phyloP scores from a whole-genome alignment of 1,139 yeast genomes.

The Saccharomycopsis hybrid region DNA sequence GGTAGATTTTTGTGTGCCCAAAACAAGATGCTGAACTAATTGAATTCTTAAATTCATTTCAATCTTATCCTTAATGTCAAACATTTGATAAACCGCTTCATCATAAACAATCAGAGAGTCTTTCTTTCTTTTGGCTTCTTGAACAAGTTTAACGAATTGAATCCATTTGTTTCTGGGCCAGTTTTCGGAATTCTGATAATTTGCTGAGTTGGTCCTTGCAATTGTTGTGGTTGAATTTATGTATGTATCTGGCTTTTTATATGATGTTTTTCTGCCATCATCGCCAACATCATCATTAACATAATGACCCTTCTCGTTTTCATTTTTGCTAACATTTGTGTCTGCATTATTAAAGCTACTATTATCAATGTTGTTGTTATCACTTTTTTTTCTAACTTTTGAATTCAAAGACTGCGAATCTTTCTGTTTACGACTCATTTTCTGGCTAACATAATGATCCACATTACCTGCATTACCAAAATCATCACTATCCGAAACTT shows the following conservation, averaged over 20 bases:
- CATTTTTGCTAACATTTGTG: too few relatives aligned
- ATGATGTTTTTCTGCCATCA: not conserved
- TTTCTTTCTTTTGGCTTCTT: not conserved
- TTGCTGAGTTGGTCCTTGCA: not conserved
- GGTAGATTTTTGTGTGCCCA: too few relatives aligned
- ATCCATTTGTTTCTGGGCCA: constrained; percentile 8
- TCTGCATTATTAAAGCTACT: too few relatives aligned
- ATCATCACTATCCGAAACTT: not conserved
- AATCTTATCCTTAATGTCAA: not conserved
- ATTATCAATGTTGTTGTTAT: too few relatives aligned
- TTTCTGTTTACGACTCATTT: too few relatives aligned
- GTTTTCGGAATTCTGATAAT: not conserved
- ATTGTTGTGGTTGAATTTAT: not conserved
- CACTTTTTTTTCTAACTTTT: too few relatives aligned
- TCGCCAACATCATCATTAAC: too few relatives aligned
- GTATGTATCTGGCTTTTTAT: not conserved
- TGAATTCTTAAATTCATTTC: constrained; percentile 7
- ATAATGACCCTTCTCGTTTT: too few relatives aligned
- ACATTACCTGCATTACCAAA: not conserved
- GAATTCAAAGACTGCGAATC: too few relatives aligned
- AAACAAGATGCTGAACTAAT: constrained; percentile 2
- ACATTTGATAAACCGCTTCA: not conserved
- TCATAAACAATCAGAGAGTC: constrained; percentile 8
- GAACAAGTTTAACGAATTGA: constrained; percentile 1
- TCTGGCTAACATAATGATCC: not conserved